phyloP scores from a whole-genome alignment of 352 stramenopile species.

The Pelagophyceae sp. region DNA sequence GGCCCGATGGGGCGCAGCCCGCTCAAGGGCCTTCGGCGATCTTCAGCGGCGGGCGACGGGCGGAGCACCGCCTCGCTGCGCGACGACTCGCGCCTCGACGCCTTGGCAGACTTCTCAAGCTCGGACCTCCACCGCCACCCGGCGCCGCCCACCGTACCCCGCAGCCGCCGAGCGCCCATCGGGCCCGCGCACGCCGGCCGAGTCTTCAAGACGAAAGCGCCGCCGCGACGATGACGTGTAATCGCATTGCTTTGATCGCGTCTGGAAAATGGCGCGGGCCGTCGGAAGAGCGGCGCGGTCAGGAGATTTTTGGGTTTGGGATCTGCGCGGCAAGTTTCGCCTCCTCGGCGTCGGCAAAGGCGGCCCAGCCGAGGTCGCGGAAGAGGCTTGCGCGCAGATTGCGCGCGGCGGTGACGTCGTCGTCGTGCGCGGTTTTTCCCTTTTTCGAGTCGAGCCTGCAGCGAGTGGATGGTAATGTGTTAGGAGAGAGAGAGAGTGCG shows the following conservation, averaged over 20 bases:
- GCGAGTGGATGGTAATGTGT: not conserved
- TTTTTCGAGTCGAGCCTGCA: constrained; percentile 3
- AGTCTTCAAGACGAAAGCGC: not conserved
- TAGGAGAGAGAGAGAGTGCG: not conserved
- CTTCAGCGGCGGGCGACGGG: not conserved
- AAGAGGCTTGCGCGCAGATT: not conserved
- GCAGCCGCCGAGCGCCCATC: not conserved
- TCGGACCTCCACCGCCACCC: not conserved
- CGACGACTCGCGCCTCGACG: not conserved
- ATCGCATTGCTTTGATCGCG: no score
- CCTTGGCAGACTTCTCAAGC: not conserved
- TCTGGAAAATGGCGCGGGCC: no score
- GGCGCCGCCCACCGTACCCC: not conserved
- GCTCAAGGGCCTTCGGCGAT: not conserved
- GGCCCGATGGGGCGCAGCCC: not conserved
- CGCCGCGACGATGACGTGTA: not conserved
- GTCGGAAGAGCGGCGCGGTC: no score
- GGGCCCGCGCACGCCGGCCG: not conserved
- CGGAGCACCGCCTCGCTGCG: no score
- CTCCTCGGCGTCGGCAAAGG: not conserved
- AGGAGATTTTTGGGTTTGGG: not conserved
- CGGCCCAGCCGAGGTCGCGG: not conserved
- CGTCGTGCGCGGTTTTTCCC: not conserved
- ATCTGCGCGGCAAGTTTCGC: not conserved
- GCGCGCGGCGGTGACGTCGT: not conserved